phyloP scores from a whole-genome alignment of 305 asterid species.

The Solanum hybrid region DNA sequence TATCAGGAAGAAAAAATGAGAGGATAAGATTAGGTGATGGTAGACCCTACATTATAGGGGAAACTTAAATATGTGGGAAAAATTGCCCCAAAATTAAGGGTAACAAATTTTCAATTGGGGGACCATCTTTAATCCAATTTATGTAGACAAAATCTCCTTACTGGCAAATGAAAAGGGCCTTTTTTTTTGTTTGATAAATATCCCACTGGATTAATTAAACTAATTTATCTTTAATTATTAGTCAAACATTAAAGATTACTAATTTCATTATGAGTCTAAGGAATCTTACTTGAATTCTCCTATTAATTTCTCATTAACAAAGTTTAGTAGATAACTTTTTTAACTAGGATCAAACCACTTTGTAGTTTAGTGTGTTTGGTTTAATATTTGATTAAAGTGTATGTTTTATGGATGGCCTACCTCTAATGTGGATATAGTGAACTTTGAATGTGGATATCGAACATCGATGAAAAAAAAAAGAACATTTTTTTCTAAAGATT shows the following conservation, averaged over 20 bases:
- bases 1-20: background rate
- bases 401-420: background rate
- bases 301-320: background rate
- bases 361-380: background rate
- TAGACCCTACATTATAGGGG: background rate
- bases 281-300: background rate
- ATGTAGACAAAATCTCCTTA: background rate
- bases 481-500: background rate
- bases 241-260: background rate
- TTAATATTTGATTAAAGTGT: background rate
- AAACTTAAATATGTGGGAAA: background rate
- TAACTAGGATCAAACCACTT: background rate
- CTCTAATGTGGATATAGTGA: background rate
- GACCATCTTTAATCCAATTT: constrained; percentile 1
- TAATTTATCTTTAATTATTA: background rate
- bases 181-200: background rate
- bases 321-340: background rate
- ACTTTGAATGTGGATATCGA: background rate
- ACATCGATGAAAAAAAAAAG: background rate
- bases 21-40: constrained; percentile 3
- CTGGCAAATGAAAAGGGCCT: background rate
- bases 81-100: constrained; percentile 5
- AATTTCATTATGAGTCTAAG: background rate
- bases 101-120: constrained; percentile 1
- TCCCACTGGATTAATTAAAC: background rate